Base-by-base conservation (phyloP, 352 stramenopile species). In the Phytophthora macrochlamydospora region DNA sequence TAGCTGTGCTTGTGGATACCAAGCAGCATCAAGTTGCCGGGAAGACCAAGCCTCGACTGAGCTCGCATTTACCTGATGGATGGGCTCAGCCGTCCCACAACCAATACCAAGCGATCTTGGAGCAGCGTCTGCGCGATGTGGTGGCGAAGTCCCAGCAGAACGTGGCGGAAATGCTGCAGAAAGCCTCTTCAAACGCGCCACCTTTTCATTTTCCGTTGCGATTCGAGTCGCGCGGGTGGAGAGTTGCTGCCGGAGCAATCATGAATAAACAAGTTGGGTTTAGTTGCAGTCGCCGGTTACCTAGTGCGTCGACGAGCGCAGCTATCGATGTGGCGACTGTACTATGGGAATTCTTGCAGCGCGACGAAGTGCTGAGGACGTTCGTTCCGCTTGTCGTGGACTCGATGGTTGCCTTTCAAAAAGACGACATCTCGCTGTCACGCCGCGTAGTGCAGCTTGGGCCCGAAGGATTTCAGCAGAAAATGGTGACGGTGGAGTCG, bases 331-430 rank as follows among this genome's bases (percentile, higher is more conserved):
- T 90, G 7, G 82, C 82, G 1, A 55, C 56, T 4, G 72, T 77
- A 12, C 32, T 93, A 12, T 91, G 82, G 82, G 65, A 64, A 12
- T 81, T 75, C 4, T 31, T 91, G 2, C 72, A 87, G 55, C 58
- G 62, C 4, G 85, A 93, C 40, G 82, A 91, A 61, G 74, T 93
- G 6, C 61, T 90, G 8, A 82, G 81, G 12, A 88, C 79, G 0
- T 93, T 90, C 51, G 55, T 81, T 5, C 79, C 82, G 2, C 43
- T 86, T 3, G 64, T 91, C 13, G 75, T 83, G 35, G 82, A 90
- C 29, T 82, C 75, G 1, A 73, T 67, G 12, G 48, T 75, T 7
- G 71, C 75, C 0, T 67, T 79, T 28, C 67, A 83, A 45, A 55
- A 68, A 18, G 53, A 56, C 3, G 53, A 76, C 4, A 61, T 46